Base-by-base conservation (phyloP, 495 filamentous ascomycete genomes). In the Penicillium herquei region DNA sequence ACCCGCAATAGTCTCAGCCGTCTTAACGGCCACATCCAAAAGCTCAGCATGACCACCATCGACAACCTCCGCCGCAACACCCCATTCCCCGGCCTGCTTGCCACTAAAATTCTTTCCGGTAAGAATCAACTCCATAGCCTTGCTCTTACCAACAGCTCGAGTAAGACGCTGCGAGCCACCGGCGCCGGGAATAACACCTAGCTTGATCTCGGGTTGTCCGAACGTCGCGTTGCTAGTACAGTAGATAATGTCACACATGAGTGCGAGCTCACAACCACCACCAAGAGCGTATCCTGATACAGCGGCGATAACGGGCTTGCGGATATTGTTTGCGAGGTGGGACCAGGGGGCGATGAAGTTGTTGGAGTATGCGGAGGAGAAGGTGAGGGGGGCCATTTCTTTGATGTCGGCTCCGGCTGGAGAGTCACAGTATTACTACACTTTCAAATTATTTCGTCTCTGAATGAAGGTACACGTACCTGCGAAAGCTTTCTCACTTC, bases 271-370 rank as follows among this genome's bases (percentile, higher is more conserved):
- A 70, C 94, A 98, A 30, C 94, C 94, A 11, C 94, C 94, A 39
- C 94, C 94, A 13, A 97, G 83, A 17, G 94, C 94, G 68, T 96
- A 90, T 30, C 94, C 94, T 13, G 94, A 90, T 3, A 98, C 93
- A 39, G 94, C 94, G 32, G 90, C 89, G 61, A 98, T 89, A 57
- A 98, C 83, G 55, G 94, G 95, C 58, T 92, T 97, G 69, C 92
- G 91, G 74, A 96, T 82, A 35, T 78, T 63, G 48, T 84, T 90
- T 39, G 90, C 87, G 13, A 95, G 85, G 57, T 84, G 76, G 26
- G 91, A 95, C 94, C 94, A 98, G 35, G 83, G 81, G 66, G 94
- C 89, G 75, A 98, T 97, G 75, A 98, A 98, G 70, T 93, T 89
- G 56, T 69, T 81, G 17, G 80, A 86, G 80, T 94, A 96, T 44